Base-by-base conservation (phyloP, 495 filamentous ascomycete genomes). In the Annulohypoxylon stygium region DNA sequence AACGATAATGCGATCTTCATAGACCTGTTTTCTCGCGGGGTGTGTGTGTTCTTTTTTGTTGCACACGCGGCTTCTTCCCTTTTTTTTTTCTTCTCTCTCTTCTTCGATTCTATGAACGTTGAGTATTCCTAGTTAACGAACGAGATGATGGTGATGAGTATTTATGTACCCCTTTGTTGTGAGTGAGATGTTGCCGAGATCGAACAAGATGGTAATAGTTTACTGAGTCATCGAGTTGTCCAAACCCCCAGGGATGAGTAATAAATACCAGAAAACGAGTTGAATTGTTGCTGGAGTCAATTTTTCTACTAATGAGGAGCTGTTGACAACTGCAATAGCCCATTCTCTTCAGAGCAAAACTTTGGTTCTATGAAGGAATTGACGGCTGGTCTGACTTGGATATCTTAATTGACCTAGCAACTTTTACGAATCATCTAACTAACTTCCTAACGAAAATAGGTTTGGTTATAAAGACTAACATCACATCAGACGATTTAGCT, bases 1-100 rank as follows among this genome's bases (percentile, higher is more conserved):
- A 70, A 75, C 72, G 72, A 68, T 71, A 75, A 75, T 71, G 68
- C 68, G 71, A 75, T 68, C 65, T 71, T 68, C 39, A 75, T 75
- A 75, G 73, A 75, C 73, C 48, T 67, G 45, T 41, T 48, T 62
- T 39, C 11, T 48, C 41, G 61, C 33, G 53, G 30, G 53, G 53
- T 45, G 61, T 51, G 5, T 30, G 30, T 57, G 30, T 43, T 25
- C 5, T 33, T 54, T n/a, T 34, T 18, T 55, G 26, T 25, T 8
- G 10, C 48, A 26, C 43, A 16, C 54, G n/a, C 23, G 4, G 47
- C 34, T 37, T 61, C 12, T 37, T 25, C 14, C 43, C 1, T 23
- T 23, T 18, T 23, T 43, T 16, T 50, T 55, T 63, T 23, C 48
- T 3, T 48, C 11, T 59, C 7, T 30, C 25, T 20, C 11, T 57